phyloP scores from a whole-genome alignment of 1,284 basidiomycete genomes.

The Cryptococcus sp. region DNA sequence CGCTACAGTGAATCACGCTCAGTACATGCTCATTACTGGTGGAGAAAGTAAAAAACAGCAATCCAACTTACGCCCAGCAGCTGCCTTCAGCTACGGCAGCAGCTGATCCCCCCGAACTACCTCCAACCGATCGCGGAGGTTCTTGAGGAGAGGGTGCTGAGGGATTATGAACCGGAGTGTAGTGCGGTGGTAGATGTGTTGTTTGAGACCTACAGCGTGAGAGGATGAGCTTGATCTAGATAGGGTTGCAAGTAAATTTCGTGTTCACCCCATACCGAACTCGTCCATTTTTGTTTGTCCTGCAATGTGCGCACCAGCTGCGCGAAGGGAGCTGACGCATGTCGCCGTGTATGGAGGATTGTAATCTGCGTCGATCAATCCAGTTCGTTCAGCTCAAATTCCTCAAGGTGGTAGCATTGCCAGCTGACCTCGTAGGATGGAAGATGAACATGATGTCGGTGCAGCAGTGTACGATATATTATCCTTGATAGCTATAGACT shows the following conservation, averaged over 20 bases:
- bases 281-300: slow-evolving; percentile 97
- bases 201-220: slow-evolving; percentile 33
- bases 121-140: slow-evolving; percentile 66
- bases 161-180: slow-evolving; percentile 72
- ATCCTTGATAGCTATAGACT: slow-evolving; percentile 72
- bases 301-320: slow-evolving; percentile 69
- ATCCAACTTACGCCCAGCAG: slow-evolving; percentile 68
- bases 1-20: slow-evolving; percentile 57
- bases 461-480: slow-evolving; percentile 72
- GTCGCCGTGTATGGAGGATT: slow-evolving; percentile 84
- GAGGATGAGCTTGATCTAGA: not conserved
- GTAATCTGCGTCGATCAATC: slow-evolving; percentile 69
- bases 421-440: slow-evolving; percentile 65
- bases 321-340: slow-evolving; percentile 66
- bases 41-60: not conserved
- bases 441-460: slow-evolving; percentile 77
- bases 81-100: slow-evolving; percentile 61
- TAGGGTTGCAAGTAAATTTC: not conserved
- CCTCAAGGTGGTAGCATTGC: not conserved
- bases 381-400: slow-evolving; percentile 4
- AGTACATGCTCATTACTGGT: not conserved
- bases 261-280: slow-evolving; percentile 89
- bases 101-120: slow-evolving; percentile 57
- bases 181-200: slow-evolving; percentile 27
- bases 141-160: slow-evolving; percentile 42